Base-by-base conservation (phyloP, 257 asterid genomes). In the Prunella vulgaris region DNA sequence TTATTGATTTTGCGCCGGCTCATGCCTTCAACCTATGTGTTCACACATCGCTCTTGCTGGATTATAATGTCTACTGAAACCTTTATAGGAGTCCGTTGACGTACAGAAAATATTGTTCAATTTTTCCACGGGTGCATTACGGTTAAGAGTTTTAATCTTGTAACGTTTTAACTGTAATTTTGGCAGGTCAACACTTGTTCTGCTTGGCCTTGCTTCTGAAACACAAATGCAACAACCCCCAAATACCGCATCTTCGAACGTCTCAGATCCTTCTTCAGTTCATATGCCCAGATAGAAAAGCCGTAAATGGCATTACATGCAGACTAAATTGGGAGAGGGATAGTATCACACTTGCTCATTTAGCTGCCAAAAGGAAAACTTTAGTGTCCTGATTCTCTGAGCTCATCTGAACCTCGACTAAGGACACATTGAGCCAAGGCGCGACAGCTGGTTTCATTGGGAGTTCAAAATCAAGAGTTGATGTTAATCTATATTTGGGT, bases 201-300 rank as follows among this genome's bases (percentile, higher is more conserved):
- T 84, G 56, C 95, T 90, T 69, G 95, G 93, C 73, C 87, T 90
- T 58, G 82, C 83, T 44, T 59, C 81, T 33, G 90, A 84, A 77
- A 66, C 83, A 4, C 71, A 78, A 54, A 13, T 69, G 73, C 85
- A 69, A 65, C 84, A 80, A 60, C 70, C 84, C n/a, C 86, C 80
- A 14, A 78, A 59, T 24, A 20, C 66, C 22, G 63, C 87, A 42
- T 77, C 86, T 20, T 77, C 84, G 78, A 82, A 75, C 20, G 74
- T 79, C 21, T 62, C 88, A 18, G 86, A 82, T 33, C 66, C 83
- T 64, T 78, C 86, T 52, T 81, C 84, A 17, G 64, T 78, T 68
- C 80, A 46, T 40, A 84, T 82, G 40, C 67, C 88, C n/a, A 35
- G 21, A 24, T 48, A 35, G 38, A 24, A 37, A 64, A 24, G 8